Conservation (phyloP, 169 alveolate genomes). For the Plasmodium malariae region DNA sequence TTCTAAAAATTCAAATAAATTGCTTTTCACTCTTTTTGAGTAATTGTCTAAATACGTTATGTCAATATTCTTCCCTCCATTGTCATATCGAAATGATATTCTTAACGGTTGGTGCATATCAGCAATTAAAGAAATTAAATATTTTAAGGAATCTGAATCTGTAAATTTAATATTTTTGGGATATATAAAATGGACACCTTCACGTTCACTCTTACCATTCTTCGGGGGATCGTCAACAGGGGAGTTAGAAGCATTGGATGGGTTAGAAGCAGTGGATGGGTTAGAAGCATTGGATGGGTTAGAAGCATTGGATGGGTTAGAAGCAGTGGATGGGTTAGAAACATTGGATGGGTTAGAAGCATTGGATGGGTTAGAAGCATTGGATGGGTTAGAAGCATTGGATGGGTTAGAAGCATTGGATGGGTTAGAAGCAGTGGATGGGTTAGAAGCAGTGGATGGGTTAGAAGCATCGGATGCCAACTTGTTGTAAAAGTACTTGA, state of each 20-base stretch:
- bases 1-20: constrained; percentile 35
- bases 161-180: constrained; percentile 86
- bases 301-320: background rate
- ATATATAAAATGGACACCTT: too few relatives aligned
- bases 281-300: constrained; percentile 40
- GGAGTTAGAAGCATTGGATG: constrained; percentile 39
- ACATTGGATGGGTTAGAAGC: background rate
- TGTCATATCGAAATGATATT: constrained; percentile 79
- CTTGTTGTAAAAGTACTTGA: constrained; percentile 79
- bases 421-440: too few relatives aligned
- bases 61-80: constrained; percentile 67
- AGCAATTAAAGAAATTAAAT: constrained; percentile 85
- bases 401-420: background rate
- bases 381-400: constrained; percentile 20
- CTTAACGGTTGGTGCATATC: constrained; percentile 90
- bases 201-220: constrained; percentile 10
- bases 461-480: constrained; percentile 37
- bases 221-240: background rate
- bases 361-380: constrained; percentile 9
- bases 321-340: constrained; percentile 35
- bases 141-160: constrained; percentile 86
- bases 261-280: background rate
- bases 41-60: constrained; percentile 41
- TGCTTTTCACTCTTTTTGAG: background rate
- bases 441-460: too few relatives aligned